Conservation (phyloP, 2,329 filamentous ascomycete species). For the Sporothrix dimorphospora region DNA sequence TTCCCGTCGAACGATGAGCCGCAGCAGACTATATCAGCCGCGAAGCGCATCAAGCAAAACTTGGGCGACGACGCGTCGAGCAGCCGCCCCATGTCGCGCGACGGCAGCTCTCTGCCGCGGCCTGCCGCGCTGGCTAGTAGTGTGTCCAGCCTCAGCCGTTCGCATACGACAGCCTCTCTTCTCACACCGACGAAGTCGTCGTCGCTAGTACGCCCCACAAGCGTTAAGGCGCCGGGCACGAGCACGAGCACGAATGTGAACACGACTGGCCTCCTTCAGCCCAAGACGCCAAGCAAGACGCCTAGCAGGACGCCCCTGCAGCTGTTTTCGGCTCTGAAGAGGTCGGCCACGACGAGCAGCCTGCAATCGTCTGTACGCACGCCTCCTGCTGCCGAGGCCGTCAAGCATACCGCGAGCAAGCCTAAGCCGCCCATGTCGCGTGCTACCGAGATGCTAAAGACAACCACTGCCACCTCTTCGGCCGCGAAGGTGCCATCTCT, state of each 20-base stretch:
- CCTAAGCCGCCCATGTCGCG: not conserved
- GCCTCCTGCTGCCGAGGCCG: not conserved
- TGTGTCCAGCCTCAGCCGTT: slow-evolving; percentile 42
- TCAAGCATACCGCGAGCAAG: not conserved
- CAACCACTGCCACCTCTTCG: slow-evolving; percentile 35
- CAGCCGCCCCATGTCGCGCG: slow-evolving; percentile 61
- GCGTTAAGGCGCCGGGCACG: slow-evolving; percentile 53
- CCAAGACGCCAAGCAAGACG: slow-evolving; percentile 47
- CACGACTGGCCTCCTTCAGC: not conserved
- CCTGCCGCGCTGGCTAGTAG: slow-evolving; percentile 32
- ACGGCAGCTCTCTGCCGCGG: slow-evolving; percentile 53
- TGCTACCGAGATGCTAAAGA: slow-evolving; percentile 37
- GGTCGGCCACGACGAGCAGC: slow-evolving; percentile 56
- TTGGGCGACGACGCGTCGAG: slow-evolving; percentile 71
- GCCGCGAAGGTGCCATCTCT: not conserved
- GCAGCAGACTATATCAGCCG: slow-evolving; percentile 47
- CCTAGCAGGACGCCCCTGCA: slow-evolving; percentile 52
- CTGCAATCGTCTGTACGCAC: slow-evolving; percentile 34
- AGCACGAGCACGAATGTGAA: slow-evolving; percentile 35
- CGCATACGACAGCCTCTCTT: slow-evolving; percentile 59
- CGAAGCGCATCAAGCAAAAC: slow-evolving; percentile 73
- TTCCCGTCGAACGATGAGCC: slow-evolving; percentile 32
- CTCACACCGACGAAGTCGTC: slow-evolving; percentile 82
- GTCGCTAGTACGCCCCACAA: slow-evolving; percentile 65
- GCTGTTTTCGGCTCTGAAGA: slow-evolving; percentile 48